phyloP scores from a whole-genome alignment of 176 grass and related monocot species.

The Rhynchospora pubera region DNA sequence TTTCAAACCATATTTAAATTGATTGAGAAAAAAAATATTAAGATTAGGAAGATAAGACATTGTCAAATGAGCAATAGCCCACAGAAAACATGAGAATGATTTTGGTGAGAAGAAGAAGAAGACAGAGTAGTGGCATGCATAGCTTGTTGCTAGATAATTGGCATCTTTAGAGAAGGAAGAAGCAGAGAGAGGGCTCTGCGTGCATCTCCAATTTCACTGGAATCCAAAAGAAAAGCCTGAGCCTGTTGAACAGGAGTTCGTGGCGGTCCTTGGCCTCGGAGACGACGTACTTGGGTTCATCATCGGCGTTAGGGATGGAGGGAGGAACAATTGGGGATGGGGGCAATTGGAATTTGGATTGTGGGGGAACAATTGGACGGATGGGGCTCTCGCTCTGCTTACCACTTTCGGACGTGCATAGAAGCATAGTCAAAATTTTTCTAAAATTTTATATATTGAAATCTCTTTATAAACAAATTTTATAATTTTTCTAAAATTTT shows the following conservation, averaged over 20 bases:
- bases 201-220: constrained; percentile 87
- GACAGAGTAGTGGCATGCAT: neutral
- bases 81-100: neutral
- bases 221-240: constrained; percentile 59
- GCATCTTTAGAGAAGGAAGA: constrained; percentile 79
- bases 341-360: too few species aligned
- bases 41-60: too few species aligned
- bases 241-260: constrained; percentile 76
- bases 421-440: too few species aligned
- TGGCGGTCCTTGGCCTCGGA: constrained; percentile 89
- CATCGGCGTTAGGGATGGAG: constrained; percentile 7
- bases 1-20: too few species aligned
- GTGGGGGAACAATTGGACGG: too few species aligned
- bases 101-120: neutral
- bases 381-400: too few species aligned
- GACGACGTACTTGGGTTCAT: constrained; percentile 56
- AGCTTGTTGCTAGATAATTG: constrained; percentile 78
- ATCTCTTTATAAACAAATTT: too few species aligned
- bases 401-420: too few species aligned
- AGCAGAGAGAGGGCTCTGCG: constrained; percentile 66
- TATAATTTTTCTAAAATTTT: too few species aligned
- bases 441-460: too few species aligned
- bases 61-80: neutral
- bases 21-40: too few species aligned
- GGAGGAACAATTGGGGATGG: neutral